Base-by-base conservation (phyloP, 2,329 filamentous ascomycete genomes). In the Beauveria pseudobassiana region DNA sequence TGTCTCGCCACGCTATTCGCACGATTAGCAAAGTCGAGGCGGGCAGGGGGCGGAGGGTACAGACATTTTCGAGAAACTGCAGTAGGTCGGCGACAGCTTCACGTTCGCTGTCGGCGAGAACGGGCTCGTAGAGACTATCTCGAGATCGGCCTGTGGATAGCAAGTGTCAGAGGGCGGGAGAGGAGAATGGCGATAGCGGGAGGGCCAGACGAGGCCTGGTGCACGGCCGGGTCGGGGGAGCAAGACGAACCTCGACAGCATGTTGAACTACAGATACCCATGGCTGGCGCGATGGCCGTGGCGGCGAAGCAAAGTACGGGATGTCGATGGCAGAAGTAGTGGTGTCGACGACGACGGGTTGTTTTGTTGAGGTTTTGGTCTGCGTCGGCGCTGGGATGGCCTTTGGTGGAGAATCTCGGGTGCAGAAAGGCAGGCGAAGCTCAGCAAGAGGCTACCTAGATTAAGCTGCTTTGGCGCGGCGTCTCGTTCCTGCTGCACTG, bases 1-100 rank as follows among this genome's bases (percentile, higher is more conserved):
- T 70, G 93, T 98, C 75, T 99, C 95, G 72, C 88, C 89, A 73
- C 95, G 89, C 95, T 97, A 74, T 64, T 64, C 63, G 55, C 54
- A 80, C 72, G 63, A 63, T 61, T 34, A 46, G 56, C 16, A 46
- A 63, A 26, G 26, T 50, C 9, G 26, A 26, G 30, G 49, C 42
- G 48, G 49, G 53, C 55, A 61, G 59, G 53, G 50, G 34, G 30
- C 18, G 30, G 30, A 43, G 14, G 30, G 38, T 30, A 78, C 85
- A 66, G 80, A 98, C 95, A 74, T 98, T 97, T 78, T 99, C 95
- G 67, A 99, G 87, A 75, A 96, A 98, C 74, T 93, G 90, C 20
- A 99, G 82, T 63, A 99, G 82, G 74, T 99, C 95, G 67, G 95
- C 93, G 61, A 99, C 95, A 61, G 95, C 95, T 79, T 98, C 95